phyloP scores from a whole-genome alignment of 495 filamentous ascomycete species.

The Lasiosphaeriaceae sp. region DNA sequence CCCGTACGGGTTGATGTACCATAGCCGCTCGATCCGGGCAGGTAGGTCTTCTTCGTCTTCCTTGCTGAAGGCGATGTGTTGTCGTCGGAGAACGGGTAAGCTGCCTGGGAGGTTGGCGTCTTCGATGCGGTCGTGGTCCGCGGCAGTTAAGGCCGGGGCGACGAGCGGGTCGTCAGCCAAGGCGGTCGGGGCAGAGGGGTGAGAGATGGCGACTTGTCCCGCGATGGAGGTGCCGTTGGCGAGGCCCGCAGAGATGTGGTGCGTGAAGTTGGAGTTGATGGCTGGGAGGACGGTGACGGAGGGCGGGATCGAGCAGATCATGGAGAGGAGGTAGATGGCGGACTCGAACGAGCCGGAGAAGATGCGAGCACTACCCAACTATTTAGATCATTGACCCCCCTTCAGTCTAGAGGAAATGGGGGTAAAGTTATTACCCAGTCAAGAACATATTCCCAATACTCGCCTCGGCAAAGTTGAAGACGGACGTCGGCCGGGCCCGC shows the following conservation, averaged over 20 bases:
- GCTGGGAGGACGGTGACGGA: conserved; percentile 78
- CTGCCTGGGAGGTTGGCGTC: conserved; percentile 87
- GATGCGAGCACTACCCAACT: conserved; percentile 55
- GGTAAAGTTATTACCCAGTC: conserved; percentile 48
- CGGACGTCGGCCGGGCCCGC: conserved; percentile 67
- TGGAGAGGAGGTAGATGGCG: conserved; percentile 75
- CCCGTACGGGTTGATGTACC: conserved; percentile 98
- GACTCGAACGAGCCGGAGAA: conserved; percentile 80
- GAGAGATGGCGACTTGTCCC: conserved; percentile 89
- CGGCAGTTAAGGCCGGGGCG: conserved; percentile 22
- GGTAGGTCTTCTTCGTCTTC: conserved; percentile 60
- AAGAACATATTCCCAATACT: conserved; percentile 94
- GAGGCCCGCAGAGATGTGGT: conserved; percentile 85
- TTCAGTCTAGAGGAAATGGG: no score
- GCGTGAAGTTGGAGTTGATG: conserved; percentile 89
- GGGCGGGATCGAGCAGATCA: conserved; percentile 73
- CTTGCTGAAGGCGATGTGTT: conserved; percentile 79
- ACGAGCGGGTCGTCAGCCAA: conserved; percentile 38
- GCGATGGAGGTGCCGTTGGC: conserved; percentile 74
- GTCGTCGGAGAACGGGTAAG: conserved; percentile 71
- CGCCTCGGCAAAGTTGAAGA: conserved; percentile 84
- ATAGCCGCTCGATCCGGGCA: conserved; percentile 74
- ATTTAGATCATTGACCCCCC: conserved; percentile 8
- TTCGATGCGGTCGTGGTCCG: conserved; percentile 48
- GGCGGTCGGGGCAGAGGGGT: conserved; percentile 60